Conservation (phyloP, 192 early-diverging fungal species). For the Martensiomyces pterosporus region DNA sequence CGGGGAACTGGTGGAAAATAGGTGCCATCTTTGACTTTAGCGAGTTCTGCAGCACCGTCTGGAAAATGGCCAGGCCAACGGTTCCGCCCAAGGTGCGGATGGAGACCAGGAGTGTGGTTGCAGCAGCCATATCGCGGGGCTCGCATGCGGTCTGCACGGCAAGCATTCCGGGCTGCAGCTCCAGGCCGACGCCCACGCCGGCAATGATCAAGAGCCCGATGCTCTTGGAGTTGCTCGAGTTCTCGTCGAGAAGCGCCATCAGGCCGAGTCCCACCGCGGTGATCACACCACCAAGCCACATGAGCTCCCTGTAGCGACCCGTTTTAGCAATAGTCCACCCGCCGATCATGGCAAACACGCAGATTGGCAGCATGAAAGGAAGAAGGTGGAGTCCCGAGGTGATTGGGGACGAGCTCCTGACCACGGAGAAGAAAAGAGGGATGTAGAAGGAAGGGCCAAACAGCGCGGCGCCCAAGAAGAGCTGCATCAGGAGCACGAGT, state of each 20-base stretch:
- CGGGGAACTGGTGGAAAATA: conserved; percentile 30
- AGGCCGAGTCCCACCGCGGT: conserved; percentile 59
- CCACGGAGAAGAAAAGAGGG: conserved; percentile 64
- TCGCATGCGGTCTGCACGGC: conserved; percentile 62
- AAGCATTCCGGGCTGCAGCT: conserved; percentile 65
- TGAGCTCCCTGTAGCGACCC: conserved; percentile 57
- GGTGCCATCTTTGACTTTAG: conserved; percentile 20
- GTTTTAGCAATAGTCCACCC: conserved; percentile 60
- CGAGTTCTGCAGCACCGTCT: conserved; percentile 58
- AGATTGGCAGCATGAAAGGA: conserved; percentile 69
- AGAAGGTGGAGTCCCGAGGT: conserved; percentile 66
- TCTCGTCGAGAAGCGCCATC: conserved; percentile 48
- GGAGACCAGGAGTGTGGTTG: conserved; percentile 60
- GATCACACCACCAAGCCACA: conserved; percentile 60
- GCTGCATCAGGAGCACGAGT: conserved; percentile 13
- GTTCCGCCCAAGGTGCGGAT: conserved; percentile 59
- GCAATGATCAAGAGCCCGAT: conserved; percentile 61
- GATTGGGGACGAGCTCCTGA: conserved; percentile 65
- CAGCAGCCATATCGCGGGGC: conserved; percentile 59
- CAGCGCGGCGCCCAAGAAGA: conserved; percentile 40
- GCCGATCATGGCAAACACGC: conserved; percentile 56
- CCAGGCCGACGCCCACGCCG: conserved; percentile 69
- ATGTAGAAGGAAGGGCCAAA: conserved; percentile 58
- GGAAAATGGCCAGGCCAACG: conserved; percentile 55
- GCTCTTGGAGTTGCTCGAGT: conserved; percentile 45